Conservation (phyloP, 352 stramenopile species). For the Phytophthora meadii region DNA sequence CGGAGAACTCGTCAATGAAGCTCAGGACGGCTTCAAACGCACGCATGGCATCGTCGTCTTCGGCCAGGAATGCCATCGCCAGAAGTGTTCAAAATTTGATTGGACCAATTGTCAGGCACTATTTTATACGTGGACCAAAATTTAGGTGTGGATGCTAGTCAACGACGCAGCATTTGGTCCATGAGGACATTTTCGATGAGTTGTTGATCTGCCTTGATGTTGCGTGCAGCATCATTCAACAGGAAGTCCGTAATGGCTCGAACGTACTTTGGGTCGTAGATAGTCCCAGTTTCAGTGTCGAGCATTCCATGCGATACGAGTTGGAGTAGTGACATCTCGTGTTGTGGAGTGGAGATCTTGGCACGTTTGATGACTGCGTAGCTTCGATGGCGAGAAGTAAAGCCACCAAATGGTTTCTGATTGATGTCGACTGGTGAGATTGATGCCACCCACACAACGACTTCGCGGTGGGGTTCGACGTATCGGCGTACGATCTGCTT, state of each 20-base stretch:
- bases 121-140: constrained; percentile 15
- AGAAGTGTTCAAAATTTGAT: constrained; percentile 3
- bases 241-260: constrained; percentile 55
- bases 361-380: constrained; percentile 66
- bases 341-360: constrained; percentile 32
- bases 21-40: constrained; percentile 32
- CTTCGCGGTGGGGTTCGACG: constrained; percentile 60
- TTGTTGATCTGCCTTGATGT: constrained; percentile 48
- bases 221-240: constrained; percentile 42
- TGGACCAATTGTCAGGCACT: background rate
- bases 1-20: constrained; percentile 30
- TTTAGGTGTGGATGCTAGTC: constrained; percentile 3
- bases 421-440: constrained; percentile 58
- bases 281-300: constrained; percentile 42
- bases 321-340: constrained; percentile 56
- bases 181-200: constrained; percentile 64
- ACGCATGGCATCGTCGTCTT: constrained; percentile 30
- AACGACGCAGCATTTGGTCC: constrained; percentile 34
- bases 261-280: constrained; percentile 43
- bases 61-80: constrained; percentile 18
- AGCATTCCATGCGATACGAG: constrained; percentile 58
- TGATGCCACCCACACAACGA: constrained; percentile 66
- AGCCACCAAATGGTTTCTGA: constrained; percentile 40
- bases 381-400: constrained; percentile 54
- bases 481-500: constrained; percentile 71